Base-by-base conservation (phyloP, 108 stramenopile genomes). In the Fragilariopsis cylindrus region DNA sequence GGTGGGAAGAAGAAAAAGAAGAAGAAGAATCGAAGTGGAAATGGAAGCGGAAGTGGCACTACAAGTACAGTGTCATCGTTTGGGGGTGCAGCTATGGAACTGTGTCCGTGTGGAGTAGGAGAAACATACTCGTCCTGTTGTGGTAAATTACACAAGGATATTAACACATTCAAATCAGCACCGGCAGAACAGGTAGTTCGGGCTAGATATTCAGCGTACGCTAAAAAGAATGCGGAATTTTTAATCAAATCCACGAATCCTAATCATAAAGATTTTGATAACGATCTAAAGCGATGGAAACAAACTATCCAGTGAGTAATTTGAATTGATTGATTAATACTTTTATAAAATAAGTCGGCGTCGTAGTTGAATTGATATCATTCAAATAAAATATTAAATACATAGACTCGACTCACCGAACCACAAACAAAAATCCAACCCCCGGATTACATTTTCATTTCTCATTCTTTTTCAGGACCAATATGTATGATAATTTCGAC, bases 401-500 rank as follows among this genome's bases (percentile, higher is more conserved):
- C 2, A 30, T 0, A 30, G 30, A 30, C 30, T 30, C 30, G 30
- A 30, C 30, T 30, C 30, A 30, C 30, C 30, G 30, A 30, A 30
- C 30, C 0, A 30, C 30, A 30, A 30, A 30, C 30, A 30, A 30
- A 30, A 30, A 30, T 30, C 30, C 30, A 30, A 30, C 2, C 30
- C 30, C 30, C 30, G 30, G 30, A 30, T 30, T 30, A 30, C 2
- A 30, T 30, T 30, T 44, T 12, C 5, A 53, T 78, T 63, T 49
- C 45, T 13, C 9, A 70, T 12, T 4, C 40, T 78, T 63, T 49
- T 45, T 13, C 9, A 77, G 76, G 53, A 73, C 52, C 48, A 91
- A 88, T 65, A 86, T 85, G 64, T 91, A 88, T 65, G 90, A 91
- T 57, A 91, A 91, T 67, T 91, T 91, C 80, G 87, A 88, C 50